Conservation (phyloP, 257 asterid genomes). For the Euphrasia confusa region DNA sequence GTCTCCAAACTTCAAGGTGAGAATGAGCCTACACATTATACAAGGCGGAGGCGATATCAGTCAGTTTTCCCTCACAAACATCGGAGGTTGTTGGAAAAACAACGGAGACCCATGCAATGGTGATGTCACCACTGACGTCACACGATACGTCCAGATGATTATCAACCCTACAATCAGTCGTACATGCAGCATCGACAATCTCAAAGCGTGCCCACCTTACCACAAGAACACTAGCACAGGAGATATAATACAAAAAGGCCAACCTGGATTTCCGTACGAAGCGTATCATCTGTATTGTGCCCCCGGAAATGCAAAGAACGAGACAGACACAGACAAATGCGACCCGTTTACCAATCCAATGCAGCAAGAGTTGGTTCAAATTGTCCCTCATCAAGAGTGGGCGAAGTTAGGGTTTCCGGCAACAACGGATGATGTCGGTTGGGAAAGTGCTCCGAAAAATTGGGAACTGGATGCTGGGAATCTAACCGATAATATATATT, state of each 20-base stretch:
- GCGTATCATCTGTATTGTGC: slow-evolving; percentile 83
- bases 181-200: slow-evolving; percentile 64
- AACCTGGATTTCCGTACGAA: slow-evolving; percentile 63
- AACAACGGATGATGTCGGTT: slow-evolving; percentile 57
- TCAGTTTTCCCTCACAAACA: slow-evolving; percentile 71
- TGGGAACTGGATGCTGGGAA: slow-evolving; percentile 79
- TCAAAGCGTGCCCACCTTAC: slow-evolving; percentile 72
- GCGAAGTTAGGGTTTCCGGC: slow-evolving; percentile 77
- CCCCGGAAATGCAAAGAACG: slow-evolving; percentile 63
- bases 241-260: slow-evolving; percentile 44
- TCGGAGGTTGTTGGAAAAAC: slow-evolving; percentile 88
- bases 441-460: slow-evolving; percentile 53
- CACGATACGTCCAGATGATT: slow-evolving; percentile 81
- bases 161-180: slow-evolving; percentile 71
- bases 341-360: slow-evolving; percentile 89
- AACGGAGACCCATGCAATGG: slow-evolving; percentile 72
- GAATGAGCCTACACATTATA: slow-evolving; percentile 51
- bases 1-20: slow-evolving; percentile 42
- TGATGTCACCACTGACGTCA: slow-evolving; percentile 66
- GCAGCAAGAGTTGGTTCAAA: slow-evolving; percentile 79
- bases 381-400: slow-evolving; percentile 86
- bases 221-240: slow-evolving; percentile 51
- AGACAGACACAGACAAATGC: slow-evolving; percentile 55
- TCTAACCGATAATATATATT: slow-evolving; percentile 60
- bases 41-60: slow-evolving; percentile 84